Evolutionary conservation across 73 alveolate genomes (phyloP).

Genomic region (Paramecium pentaurelia): DNA sequence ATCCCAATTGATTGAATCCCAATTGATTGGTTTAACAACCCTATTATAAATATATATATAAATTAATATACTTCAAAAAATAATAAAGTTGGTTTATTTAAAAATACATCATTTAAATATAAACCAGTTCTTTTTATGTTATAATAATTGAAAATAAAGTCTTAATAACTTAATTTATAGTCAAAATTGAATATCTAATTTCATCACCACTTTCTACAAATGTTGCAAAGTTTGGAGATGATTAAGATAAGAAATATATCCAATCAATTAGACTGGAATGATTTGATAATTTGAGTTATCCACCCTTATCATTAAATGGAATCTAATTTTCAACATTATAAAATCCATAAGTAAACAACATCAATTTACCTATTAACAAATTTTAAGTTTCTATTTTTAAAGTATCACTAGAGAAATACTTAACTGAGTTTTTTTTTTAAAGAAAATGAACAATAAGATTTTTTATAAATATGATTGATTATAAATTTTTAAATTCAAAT

Average conservation of each 20-base stretch:
- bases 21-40: constrained; percentile 10
- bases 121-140: background rate
- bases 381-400: background rate
- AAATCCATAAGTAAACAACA: constrained; percentile 33
- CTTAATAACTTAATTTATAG: background rate
- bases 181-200: background rate
- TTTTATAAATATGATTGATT: no score
- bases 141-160: background rate
- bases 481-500: no score
- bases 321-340: background rate
- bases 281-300: constrained; percentile 31
- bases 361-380: constrained; percentile 7
- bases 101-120: background rate
- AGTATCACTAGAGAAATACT: no score
- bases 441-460: no score
- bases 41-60: background rate
- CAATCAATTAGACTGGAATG: constrained; percentile 56
- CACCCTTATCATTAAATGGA: constrained; percentile 18
- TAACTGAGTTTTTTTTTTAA: no score
- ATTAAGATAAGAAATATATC: background rate
- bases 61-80: background rate
- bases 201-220: background rate
- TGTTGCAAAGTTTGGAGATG: background rate
- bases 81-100: background rate
- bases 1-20: no score